These are phyloP conservation scores for Vicia villosa DNA, from an alignment of 306 rosid genomes.

Conservation along the genomic window DNA sequence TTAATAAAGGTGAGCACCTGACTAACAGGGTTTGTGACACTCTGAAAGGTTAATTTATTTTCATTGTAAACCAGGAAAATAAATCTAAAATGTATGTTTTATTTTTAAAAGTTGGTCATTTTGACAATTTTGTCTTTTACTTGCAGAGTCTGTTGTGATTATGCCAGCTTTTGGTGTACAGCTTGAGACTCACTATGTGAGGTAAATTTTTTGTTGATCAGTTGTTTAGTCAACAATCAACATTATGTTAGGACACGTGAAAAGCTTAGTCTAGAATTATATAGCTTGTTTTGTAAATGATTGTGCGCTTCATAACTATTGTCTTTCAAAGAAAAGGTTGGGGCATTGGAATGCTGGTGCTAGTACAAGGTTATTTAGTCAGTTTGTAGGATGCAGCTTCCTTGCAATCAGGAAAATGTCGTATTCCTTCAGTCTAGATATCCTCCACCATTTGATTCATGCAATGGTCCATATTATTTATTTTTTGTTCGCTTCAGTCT, in stretches of 20 bases:
- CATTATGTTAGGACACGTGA: background rate
- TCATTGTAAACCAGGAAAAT: constrained; percentile 12
- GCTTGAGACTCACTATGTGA: constrained; percentile 74
- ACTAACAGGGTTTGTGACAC: constrained; percentile 26
- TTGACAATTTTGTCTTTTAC: constrained; percentile 25
- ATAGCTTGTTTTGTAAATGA: background rate
- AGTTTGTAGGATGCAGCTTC: background rate
- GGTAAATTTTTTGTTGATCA: constrained; percentile 49
- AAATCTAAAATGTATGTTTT: constrained; percentile 5
- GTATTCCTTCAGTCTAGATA: background rate
- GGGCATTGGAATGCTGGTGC: background rate
- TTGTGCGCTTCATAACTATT: background rate
- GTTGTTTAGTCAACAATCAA: constrained; percentile 1
- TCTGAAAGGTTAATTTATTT: constrained; percentile 27
- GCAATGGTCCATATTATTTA: background rate
- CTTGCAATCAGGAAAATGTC: background rate
- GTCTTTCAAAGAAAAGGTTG: constrained; percentile 7
- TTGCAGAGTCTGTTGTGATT: constrained; percentile 76
- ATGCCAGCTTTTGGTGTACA: constrained; percentile 96
- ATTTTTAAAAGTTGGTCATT: constrained; percentile 12
- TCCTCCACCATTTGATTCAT: background rate
- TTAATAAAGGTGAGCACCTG: constrained; percentile 66
- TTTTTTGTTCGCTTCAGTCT: background rate
- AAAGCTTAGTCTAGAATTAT: constrained; percentile 2
- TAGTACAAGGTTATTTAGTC: constrained; percentile 10